Evolutionary conservation across 2,329 filamentous ascomycete genomes (phyloP).

Genomic region (Rutstroemia sp.): DNA sequence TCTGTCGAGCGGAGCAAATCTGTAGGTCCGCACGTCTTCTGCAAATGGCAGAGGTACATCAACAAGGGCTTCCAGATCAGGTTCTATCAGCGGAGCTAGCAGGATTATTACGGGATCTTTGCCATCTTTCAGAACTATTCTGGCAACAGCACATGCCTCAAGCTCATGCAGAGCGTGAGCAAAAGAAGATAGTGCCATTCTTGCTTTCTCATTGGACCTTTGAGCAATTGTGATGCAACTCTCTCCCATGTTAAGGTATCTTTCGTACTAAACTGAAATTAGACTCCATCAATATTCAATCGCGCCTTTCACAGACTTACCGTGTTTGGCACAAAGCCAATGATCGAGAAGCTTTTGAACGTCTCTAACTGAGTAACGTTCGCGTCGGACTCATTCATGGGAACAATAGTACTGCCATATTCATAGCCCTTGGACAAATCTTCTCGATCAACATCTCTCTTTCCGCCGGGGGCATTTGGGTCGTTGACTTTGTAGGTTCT

Average conservation of each 20-base stretch:
- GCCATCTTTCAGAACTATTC: conserved; percentile 76
- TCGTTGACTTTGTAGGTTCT: conserved; percentile 78
- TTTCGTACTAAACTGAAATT: conserved; percentile 54
- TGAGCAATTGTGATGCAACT: conserved; percentile 70
- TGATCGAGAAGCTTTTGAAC: conserved; percentile 63
- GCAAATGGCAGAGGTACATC: conserved; percentile 89
- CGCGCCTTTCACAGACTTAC: background rate
- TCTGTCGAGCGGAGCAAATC: conserved; percentile 82
- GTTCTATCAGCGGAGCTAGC: conserved; percentile 71
- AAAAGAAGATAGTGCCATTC: conserved; percentile 79
- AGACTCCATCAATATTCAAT: no score
- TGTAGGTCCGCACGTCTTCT: conserved; percentile 85
- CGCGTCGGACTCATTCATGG: conserved; percentile 78
- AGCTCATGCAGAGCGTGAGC: conserved; percentile 81
- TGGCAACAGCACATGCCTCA: conserved; percentile 77
- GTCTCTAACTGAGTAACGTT: conserved; percentile 87
- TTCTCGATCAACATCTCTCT: conserved; percentile 73
- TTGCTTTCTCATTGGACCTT: conserved; percentile 72
- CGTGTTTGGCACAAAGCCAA: conserved; percentile 70
- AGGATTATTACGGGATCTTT: conserved; percentile 72
- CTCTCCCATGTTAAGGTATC: conserved; percentile 79
- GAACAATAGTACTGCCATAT: conserved; percentile 86
- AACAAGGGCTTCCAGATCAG: conserved; percentile 75
- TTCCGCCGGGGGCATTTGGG: conserved; percentile 65
- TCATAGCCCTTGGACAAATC: conserved; percentile 88